Percentiles rank a stretch among this genome's conserved stretches.
Conservation (phyloP, 345 rosid species). For the Murraya koenigii region DNA sequence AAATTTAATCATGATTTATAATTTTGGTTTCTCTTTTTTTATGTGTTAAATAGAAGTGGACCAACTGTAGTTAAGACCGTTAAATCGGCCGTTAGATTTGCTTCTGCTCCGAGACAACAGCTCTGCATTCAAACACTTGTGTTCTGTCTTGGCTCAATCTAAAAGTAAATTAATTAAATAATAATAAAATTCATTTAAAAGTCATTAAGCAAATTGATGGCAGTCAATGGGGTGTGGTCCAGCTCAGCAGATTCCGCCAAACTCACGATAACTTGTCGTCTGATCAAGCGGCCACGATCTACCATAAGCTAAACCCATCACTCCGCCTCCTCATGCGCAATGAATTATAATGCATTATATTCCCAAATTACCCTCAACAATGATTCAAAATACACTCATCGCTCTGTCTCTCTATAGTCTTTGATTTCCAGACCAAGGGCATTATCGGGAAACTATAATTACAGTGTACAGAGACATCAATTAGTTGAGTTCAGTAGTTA, state of each 20-base stretch:
- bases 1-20: not conserved
- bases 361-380: constrained; percentile 22
- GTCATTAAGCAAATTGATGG: too few species aligned
- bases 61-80: constrained; percentile 12
- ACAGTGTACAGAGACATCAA: not conserved
- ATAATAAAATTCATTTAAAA: not conserved
- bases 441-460: constrained; percentile 7
- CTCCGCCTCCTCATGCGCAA: constrained; percentile 17
- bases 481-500: not conserved
- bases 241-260: constrained; percentile 28
- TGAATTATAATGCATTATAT: not conserved
- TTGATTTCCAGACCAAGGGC: not conserved
- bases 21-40: too few species aligned
- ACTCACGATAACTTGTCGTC: constrained; percentile 6
- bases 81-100: constrained; percentile 10
- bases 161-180: not conserved
- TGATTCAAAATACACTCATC: not conserved
- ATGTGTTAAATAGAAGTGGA: not conserved
- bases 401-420: too few species aligned
- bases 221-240: constrained; percentile 6
- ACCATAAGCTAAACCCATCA: not conserved
- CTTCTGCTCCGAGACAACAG: not conserved
- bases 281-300: constrained; percentile 22
- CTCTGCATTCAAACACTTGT: not conserved
- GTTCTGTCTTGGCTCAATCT: not conserved